Evolutionary conservation across 257 asterid genomes (phyloP), one percentile per base, ranked within the genome.

Genomic region (Petunia axillaris): DNA sequence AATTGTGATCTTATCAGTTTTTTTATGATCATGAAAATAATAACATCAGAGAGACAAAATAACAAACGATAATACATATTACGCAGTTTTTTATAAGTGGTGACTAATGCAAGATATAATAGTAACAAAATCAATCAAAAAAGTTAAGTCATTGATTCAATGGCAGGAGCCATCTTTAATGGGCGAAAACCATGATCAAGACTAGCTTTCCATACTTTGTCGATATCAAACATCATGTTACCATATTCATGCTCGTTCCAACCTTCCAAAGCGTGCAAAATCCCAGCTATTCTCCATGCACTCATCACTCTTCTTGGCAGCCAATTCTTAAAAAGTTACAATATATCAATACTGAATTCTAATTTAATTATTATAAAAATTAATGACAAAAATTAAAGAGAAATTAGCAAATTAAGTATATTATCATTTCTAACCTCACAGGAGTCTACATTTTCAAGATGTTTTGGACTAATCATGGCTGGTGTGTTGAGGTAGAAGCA

Each of bases 161-260:
- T 13, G 25, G 64, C 64, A 59, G 64, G 14, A 7, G 64, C 35
- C 15, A 10, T 10, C 16, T 10, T 57, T 10, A 88, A 77, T 37
- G 94, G 97, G 1, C 89, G 90, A 25, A 25, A 25, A 25, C 25
- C 25, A 25, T 25, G 25, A 25, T 25, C 25, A 25, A 25, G 25
- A 25, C 25, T 25, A 25, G 25, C 25, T 25, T 25, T 25, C 25
- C 25, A 25, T 25, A 25, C 25, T 25, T 25, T 25, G 25, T 25
- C 25, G 25, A 25, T 25, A 25, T 25, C 25, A 25, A 25, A 25
- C 25, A 25, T 25, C 83, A 70, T 86, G 80, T 89, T 85, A 5
- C 98, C 98, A 55, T 93, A 91, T 77, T 94, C 98, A 16, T 94
- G 88, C 87, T 81, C 90, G 6, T 87, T 84, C 98, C 98, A 92